Percentiles rank a stretch among this genome's conserved stretches.
Conservation (phyloP, 352 stramenopile genomes). For the Phytophthora sp. region DNA sequence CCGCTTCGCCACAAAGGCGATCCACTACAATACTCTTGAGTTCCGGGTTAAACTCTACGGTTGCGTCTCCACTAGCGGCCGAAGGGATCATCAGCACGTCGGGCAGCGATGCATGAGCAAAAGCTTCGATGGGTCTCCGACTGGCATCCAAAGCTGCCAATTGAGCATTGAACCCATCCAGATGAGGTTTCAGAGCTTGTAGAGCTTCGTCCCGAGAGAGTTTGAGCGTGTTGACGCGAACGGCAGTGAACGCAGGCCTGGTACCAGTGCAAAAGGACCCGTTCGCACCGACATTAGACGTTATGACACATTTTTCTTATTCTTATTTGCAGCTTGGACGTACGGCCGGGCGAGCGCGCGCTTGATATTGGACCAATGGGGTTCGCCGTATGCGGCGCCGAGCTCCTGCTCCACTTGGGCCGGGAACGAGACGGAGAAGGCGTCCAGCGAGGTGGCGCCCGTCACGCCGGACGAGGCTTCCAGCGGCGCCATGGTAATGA, state of each 20-base stretch:
- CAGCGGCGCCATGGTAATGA: conserved; percentile 64
- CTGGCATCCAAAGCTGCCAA: conserved; percentile 40
- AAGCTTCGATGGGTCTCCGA: conserved; percentile 43
- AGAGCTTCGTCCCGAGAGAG: conserved; percentile 65
- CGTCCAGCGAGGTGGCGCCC: conserved; percentile 80
- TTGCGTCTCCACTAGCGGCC: conserved; percentile 24
- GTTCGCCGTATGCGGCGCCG: conserved; percentile 55
- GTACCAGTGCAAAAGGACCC: conserved; percentile 4
- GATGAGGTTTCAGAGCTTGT: conserved; percentile 39
- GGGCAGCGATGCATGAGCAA: conserved; percentile 43
- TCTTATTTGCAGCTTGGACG: background rate
- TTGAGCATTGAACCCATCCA: conserved; percentile 63
- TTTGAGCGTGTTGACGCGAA: conserved; percentile 82
- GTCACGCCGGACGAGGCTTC: conserved; percentile 85
- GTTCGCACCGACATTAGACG: no score
- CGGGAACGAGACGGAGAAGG: conserved; percentile 78
- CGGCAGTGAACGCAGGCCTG: conserved; percentile 73
- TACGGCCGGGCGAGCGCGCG: conserved; percentile 54
- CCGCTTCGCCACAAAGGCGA: conserved; percentile 92
- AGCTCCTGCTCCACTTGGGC: conserved; percentile 72
- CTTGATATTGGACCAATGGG: conserved; percentile 80
- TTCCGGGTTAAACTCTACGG: conserved; percentile 33
- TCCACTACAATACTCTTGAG: conserved; percentile 88
- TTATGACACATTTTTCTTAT: conserved; percentile 7
- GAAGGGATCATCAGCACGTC: conserved; percentile 82